Conservation (phyloP, 306 rosid genomes). For the Glycine latifolia region DNA sequence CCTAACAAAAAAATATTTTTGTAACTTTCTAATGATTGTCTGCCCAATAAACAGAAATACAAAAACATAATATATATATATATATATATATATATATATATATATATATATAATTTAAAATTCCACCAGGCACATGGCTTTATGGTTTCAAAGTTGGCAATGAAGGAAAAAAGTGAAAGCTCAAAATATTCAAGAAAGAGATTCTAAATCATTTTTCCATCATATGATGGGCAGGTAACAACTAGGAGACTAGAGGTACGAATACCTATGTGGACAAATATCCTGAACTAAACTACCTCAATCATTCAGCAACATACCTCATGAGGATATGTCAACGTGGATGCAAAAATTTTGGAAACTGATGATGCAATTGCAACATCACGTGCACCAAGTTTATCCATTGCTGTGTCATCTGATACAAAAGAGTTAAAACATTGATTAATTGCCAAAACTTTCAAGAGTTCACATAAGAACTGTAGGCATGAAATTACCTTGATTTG, state of each 20-base stretch:
- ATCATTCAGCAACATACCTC: constrained; percentile 65
- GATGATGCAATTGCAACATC: constrained; percentile 92
- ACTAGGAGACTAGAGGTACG: constrained; percentile 13
- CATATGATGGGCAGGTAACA: background rate
- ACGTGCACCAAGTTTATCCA: constrained; percentile 75
- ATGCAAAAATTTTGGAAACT: constrained; percentile 87
- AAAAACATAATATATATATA: background rate
- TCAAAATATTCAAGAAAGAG: constrained; percentile 21
- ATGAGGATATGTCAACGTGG: constrained; percentile 89
- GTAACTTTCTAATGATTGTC: constrained; percentile 9
- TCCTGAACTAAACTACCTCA: constrained; percentile 26
- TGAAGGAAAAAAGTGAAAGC: background rate
- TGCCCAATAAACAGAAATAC: constrained; percentile 8
- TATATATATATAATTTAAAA: too few relatives aligned
- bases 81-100: too few relatives aligned
- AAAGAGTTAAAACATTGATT: constrained; percentile 18
- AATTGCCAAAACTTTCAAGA: constrained; percentile 32
- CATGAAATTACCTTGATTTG: constrained; percentile 64
- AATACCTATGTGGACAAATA: constrained; percentile 24
- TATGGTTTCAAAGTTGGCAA: constrained; percentile 27
- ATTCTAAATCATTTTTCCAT: constrained; percentile 7
- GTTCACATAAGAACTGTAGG: constrained; percentile 13
- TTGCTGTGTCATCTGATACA: constrained; percentile 63
- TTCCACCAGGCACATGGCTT: background rate
- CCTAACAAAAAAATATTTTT: constrained; percentile 51